Conservation (phyloP, 306 rosid genomes). For the Prinsepia uniflora region DNA sequence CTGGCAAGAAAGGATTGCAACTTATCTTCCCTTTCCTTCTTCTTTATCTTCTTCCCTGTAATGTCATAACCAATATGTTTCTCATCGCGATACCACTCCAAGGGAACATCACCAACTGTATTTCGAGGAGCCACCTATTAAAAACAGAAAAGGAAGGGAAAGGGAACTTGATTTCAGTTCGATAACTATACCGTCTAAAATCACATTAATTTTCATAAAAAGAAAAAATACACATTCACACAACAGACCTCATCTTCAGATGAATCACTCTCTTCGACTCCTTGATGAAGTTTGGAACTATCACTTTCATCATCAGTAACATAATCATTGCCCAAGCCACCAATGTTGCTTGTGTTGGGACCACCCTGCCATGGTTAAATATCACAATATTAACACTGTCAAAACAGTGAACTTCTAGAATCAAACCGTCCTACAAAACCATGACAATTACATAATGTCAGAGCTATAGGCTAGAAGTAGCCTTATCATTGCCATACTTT, state of each 20-base stretch:
- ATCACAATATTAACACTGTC: slow-evolving; percentile 6
- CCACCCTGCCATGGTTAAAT: slow-evolving; percentile 43
- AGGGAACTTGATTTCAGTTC: neutral
- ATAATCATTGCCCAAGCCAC: slow-evolving; percentile 16
- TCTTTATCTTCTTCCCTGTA: slow-evolving; percentile 74
- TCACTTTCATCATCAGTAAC: slow-evolving; percentile 38
- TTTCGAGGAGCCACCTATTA: slow-evolving; percentile 74
- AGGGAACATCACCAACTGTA: slow-evolving; percentile 82
- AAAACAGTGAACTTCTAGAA: slow-evolving; percentile 3
- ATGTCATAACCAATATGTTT: slow-evolving; percentile 87
- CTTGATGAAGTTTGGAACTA: slow-evolving; percentile 41
- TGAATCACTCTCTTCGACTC: slow-evolving; percentile 74
- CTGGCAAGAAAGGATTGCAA: slow-evolving; percentile 68
- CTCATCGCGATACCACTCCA: slow-evolving; percentile 82
- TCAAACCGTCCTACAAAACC: neutral
- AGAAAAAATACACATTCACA: neutral
- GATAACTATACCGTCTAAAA: slow-evolving; percentile 2
- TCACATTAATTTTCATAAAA: neutral
- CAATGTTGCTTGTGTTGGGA: slow-evolving; percentile 11
- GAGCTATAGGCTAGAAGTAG: neutral
- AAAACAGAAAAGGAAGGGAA: slow-evolving; percentile 10
- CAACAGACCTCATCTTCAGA: slow-evolving; percentile 88
- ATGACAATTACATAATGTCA: neutral
- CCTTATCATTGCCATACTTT: neutral
- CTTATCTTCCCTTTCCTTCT: slow-evolving; percentile 72